Base-by-base conservation (phyloP, 140 eudicot species). In the Erigeron philadelphicus region DNA sequence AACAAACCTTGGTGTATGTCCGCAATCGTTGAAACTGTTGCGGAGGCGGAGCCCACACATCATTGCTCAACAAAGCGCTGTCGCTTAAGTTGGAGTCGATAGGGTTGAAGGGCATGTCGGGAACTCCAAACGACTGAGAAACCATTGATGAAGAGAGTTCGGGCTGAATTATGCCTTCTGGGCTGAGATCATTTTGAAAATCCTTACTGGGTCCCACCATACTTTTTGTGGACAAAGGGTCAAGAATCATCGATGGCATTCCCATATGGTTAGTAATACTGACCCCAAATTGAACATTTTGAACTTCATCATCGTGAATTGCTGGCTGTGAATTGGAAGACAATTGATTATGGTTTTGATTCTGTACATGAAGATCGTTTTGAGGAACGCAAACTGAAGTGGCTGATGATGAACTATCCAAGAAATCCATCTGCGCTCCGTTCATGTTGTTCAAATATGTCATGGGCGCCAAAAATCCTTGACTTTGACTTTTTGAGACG, bases 111-210 rank as follows among this genome's bases (percentile, higher is more conserved):
- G 82, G 68, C 84, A 90, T 80, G 54, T 90, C 95, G 7, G 97
- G 95, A 17, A 90, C 94, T 21, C 97, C 97, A 82, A 90, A 90
- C 17, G 95, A 84, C 67, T 90, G 94, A 7, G 94, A 81, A 59
- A 90, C 95, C 85, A 90, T 84, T 8, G 97, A 87, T 3, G 97
- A 84, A 6, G 91, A 81, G 43, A 81, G 89, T 67, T 87, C 97
- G 1, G 83, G 91, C 71, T 89, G 91, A 61, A 85, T 82, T 86
- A 87, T 68, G 12, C 80, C 95, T 45, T 85, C 90, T 1, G 88
- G 78, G 8, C 90, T 70, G 19, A 88, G 70, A 74, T 82, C 79
- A 68, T 75, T 78, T 5, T 82, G 72, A 72, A 82, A 84, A 49
- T 84, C 86, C 71, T 84, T 89, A 35, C 75, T 90, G 8, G 91